A percentile compares a stretch with the other conserved stretches of the same genome.
phyloP scores from a whole-genome alignment of 306 rosid species.

The Cicer yamashitae region DNA sequence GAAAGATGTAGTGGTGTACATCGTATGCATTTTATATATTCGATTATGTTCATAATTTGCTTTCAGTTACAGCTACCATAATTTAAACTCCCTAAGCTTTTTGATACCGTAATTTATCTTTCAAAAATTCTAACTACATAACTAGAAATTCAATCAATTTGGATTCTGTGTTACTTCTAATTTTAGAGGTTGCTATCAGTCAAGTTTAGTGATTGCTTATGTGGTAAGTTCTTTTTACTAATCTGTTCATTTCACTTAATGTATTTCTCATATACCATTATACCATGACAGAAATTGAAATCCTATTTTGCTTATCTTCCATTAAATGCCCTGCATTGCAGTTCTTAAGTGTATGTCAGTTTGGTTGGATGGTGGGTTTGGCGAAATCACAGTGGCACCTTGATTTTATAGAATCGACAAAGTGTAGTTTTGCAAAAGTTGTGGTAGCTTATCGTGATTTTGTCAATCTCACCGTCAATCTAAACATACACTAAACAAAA shows the following conservation, averaged over 20 bases:
- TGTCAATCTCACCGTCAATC: too few species aligned
- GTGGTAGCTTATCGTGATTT: too few species aligned
- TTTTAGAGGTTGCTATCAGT: slow-evolving; percentile 6
- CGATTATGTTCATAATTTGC: slow-evolving; percentile 17
- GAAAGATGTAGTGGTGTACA: slow-evolving; percentile 11
- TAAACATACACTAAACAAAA: neutral
- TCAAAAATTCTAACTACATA: slow-evolving; percentile 3
- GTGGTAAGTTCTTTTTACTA: neutral
- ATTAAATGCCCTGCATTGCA: slow-evolving; percentile 30
- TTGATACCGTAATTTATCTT: slow-evolving; percentile 13
- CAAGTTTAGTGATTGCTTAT: slow-evolving; percentile 24
- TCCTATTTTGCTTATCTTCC: slow-evolving; percentile 16
- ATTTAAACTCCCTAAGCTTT: slow-evolving; percentile 18
- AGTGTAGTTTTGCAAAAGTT: too few species aligned
- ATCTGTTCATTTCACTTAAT: slow-evolving; percentile 7
- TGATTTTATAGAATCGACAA: too few species aligned
- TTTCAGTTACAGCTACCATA: slow-evolving; percentile 20
- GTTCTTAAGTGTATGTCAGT: too few species aligned
- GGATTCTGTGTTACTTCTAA: slow-evolving; percentile 10
- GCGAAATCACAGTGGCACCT: too few species aligned
- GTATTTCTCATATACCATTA: neutral
- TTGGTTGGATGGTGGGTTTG: too few species aligned
- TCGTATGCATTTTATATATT: slow-evolving; percentile 5
- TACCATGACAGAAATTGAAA: neutral
- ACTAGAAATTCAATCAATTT: slow-evolving; percentile 14